Evolutionary conservation across 129 eudicot genomes (phyloP).

Genomic region (Chrysanthemum lavandulifolium): DNA sequence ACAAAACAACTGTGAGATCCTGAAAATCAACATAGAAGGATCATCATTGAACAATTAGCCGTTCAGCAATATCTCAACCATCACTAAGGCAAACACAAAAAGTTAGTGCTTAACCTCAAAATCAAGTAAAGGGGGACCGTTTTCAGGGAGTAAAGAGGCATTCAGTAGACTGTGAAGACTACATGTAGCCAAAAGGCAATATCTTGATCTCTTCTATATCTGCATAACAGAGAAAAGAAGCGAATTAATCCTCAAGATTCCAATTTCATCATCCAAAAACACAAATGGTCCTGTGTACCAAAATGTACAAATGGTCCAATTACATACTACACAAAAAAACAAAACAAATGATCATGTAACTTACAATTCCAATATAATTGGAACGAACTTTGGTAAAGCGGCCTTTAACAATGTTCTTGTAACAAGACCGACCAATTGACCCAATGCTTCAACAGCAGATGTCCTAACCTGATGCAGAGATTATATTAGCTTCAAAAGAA

Average conservation of each 20-base stretch:
- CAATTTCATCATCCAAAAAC: neutral
- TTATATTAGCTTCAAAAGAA: constrained; percentile 21
- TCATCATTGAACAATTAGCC: constrained; percentile 15
- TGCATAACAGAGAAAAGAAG: constrained; percentile 24
- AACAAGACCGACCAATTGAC: constrained; percentile 96
- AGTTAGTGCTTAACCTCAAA: constrained; percentile 61
- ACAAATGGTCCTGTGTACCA: constrained; percentile 4
- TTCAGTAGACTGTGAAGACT: constrained; percentile 83
- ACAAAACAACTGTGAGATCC: constrained; percentile 85
- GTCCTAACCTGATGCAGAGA: constrained; percentile 57
- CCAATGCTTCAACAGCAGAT: constrained; percentile 90
- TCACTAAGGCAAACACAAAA: constrained; percentile 6
- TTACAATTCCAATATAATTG: constrained; percentile 90
- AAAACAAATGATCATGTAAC: constrained; percentile 26
- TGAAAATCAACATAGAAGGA: constrained; percentile 41
- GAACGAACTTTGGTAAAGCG: constrained; percentile 80
- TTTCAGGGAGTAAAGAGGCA: constrained; percentile 75
- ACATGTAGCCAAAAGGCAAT: constrained; percentile 79
- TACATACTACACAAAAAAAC: constrained; percentile 4
- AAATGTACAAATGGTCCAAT: too few relatives aligned
- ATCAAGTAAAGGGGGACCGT: constrained; percentile 82
- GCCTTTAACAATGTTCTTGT: constrained; percentile 75
- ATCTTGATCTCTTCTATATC: constrained; percentile 83
- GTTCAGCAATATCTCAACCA: neutral
- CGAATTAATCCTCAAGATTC: neutral